Evolutionary conservation across 495 filamentous ascomycete species (phyloP).

Genomic region (Hyaloscypha variabilis): DNA sequence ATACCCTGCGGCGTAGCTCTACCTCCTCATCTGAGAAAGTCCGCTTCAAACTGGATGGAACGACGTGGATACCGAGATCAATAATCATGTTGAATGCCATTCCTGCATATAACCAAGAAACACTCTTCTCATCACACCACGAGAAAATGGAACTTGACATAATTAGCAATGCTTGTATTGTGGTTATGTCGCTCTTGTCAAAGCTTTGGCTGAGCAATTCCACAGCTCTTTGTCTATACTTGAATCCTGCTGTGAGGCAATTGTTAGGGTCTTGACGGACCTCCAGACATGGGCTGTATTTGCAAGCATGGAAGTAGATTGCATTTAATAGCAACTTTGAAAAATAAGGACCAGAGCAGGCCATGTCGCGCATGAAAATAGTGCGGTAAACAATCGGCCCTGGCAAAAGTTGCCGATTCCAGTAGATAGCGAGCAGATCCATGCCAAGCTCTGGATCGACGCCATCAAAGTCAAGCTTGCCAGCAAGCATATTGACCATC

Average conservation of each 20-base stretch:
- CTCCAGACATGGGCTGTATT: slow-evolving; percentile 37
- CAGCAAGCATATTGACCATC: slow-evolving; percentile 4
- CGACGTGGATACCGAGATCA: slow-evolving; percentile 47
- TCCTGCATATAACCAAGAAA: slow-evolving; percentile 50
- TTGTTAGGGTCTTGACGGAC: slow-evolving; percentile 41
- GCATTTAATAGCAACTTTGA: slow-evolving; percentile 50
- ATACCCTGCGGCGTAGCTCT: slow-evolving; percentile 43
- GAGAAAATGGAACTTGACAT: slow-evolving; percentile 17
- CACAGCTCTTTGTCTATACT: slow-evolving; percentile 40
- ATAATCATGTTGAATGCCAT: slow-evolving; percentile 36
- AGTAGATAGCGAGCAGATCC: slow-evolving; percentile 43
- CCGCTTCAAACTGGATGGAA: neutral
- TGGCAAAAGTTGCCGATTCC: slow-evolving; percentile 42
- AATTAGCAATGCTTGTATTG: slow-evolving; percentile 40
- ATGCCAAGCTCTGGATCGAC: slow-evolving; percentile 44
- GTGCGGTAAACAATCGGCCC: slow-evolving; percentile 41
- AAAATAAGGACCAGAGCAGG: slow-evolving; percentile 46
- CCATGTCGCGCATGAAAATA: slow-evolving; percentile 44
- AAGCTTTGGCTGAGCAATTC: slow-evolving; percentile 43
- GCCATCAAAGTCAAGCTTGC: slow-evolving; percentile 42
- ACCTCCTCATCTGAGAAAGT: slow-evolving; percentile 41
- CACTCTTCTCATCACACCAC: slow-evolving; percentile 46
- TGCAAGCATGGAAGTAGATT: slow-evolving; percentile 46
- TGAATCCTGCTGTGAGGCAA: slow-evolving; percentile 33
- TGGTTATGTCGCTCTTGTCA: slow-evolving; percentile 47